Evolutionary conservation across 768 basidiomycete genomes (phyloP).

Genomic region (Pisolithus tinctorius): DNA sequence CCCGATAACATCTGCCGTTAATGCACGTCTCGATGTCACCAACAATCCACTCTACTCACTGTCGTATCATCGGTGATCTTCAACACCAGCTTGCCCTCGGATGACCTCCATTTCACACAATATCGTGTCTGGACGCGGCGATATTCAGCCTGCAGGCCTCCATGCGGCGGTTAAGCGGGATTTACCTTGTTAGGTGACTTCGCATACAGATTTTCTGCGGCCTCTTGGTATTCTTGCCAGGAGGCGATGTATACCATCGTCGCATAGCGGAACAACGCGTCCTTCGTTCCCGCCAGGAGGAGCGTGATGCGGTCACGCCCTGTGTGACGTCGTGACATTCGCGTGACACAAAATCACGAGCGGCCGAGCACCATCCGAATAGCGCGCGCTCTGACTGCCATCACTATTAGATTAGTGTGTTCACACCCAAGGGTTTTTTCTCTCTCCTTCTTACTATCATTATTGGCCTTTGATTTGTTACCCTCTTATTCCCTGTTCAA

Average conservation of each 20-base stretch:
- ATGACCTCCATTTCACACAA: constrained; percentile 84
- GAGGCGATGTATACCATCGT: constrained; percentile 85
- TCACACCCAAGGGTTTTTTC: background rate
- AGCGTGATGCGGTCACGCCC: constrained; percentile 7
- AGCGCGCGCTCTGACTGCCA: background rate
- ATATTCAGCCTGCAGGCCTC: background rate
- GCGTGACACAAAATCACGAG: too few species aligned
- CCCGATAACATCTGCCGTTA: background rate
- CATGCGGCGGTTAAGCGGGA: background rate
- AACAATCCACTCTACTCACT: constrained; percentile 41
- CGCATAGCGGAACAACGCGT: constrained; percentile 26
- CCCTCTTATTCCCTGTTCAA: background rate
- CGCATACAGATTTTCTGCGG: constrained; percentile 78
- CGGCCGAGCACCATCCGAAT: too few species aligned
- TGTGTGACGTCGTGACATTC: too few species aligned
- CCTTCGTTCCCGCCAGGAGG: background rate
- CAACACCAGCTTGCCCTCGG: constrained; percentile 81
- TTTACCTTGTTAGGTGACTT: constrained; percentile 73
- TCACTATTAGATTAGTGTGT: background rate
- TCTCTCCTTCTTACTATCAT: constrained; percentile 1
- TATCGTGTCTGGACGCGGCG: constrained; percentile 64
- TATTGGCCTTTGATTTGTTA: background rate
- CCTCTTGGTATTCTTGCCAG: constrained; percentile 89
- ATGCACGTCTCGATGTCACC: background rate
- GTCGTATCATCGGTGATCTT: constrained; percentile 90